phyloP scores from a whole-genome alignment of 805 yeast species.

The Kluyveromyces wickerhamii region DNA sequence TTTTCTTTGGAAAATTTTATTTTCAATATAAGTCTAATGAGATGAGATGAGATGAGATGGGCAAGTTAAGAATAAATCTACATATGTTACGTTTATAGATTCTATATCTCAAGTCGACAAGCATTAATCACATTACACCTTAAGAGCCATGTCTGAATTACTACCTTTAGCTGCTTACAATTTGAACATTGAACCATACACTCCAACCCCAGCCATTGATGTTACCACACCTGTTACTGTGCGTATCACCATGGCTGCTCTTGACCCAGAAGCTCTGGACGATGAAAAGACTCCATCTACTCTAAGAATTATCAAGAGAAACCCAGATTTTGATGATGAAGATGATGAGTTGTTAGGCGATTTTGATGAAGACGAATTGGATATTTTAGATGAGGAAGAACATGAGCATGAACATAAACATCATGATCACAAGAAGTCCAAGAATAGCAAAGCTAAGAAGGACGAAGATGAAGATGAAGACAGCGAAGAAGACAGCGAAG shows the following conservation, averaged over 20 bases:
- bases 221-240: conserved; percentile 83
- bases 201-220: conserved; percentile 80
- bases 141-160: conserved; percentile 53
- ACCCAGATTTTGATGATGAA: conserved; percentile 41
- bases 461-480: conserved; percentile 37
- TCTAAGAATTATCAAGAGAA: conserved; percentile 75
- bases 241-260: conserved; percentile 89
- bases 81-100: too few relatives aligned
- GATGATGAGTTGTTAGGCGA: conserved; percentile 39
- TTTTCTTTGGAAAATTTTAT: conserved; percentile 1
- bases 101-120: too few relatives aligned
- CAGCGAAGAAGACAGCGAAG: conserved; percentile 49
- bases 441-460: conserved; percentile 36
- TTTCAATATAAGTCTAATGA: neutral
- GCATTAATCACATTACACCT: too few relatives aligned
- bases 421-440: conserved; percentile 45
- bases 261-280: conserved; percentile 75
- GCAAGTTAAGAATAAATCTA: too few relatives aligned
- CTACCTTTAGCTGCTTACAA: conserved; percentile 83
- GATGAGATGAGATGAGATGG: neutral
- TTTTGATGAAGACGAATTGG: conserved; percentile 39
- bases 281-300: conserved; percentile 85
- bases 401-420: conserved; percentile 32
- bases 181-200: conserved; percentile 78
- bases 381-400: conserved; percentile 37